Evolutionary conservation across 768 basidiomycete genomes (phyloP), one percentile per base, ranked within the genome.

Genomic region (Podaxis sp.): DNA sequence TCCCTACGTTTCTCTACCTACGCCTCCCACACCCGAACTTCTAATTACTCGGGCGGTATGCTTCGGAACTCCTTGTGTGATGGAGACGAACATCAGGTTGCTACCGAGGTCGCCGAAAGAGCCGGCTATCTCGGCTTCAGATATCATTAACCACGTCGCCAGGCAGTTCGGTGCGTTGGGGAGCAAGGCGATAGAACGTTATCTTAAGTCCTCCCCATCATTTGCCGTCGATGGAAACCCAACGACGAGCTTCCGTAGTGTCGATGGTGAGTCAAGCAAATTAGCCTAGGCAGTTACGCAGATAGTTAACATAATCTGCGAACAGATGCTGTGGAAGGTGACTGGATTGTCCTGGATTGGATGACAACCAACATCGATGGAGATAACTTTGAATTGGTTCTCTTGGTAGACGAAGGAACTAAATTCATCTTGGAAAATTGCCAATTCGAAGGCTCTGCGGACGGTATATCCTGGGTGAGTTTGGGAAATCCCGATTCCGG

Each of bases 211-310:
- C 68, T 71, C 85, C 27, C 76, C 78, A 25, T 84, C 82, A 11
- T 71, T 74, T 66, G 86, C 84, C 3, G 86, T 87, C 4, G 86
- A 89, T 71, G 78, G 80, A 5, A 66, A 74, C n/a, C 63, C 68
- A 3, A 69, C 70, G 7, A 86, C 84, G 35, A 76, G 70, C 0
- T 89, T 88, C 65, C 74, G 73, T 36, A 85, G 84, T 67, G 66
- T 73, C 32, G 63, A 70, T 61, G 66, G 87, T 85, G 64, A 57
- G 80, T 69, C 10, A 62, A n/a, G 2, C n/a, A 23, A 37, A 37
- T 50, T 21, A 36, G 40, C 32, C 32, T 53, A 38, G 46, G 37
- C 47, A 37, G 32, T 48, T 48, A 35, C 25, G 51, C 35, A 50
- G 47, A 38, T n/a, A 3, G n/a, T 44, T 5, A 21, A 18, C 50